These are phyloP conservation scores for Sindora glabra DNA, from an alignment of 306 rosid species.

Conservation along the genomic window DNA sequence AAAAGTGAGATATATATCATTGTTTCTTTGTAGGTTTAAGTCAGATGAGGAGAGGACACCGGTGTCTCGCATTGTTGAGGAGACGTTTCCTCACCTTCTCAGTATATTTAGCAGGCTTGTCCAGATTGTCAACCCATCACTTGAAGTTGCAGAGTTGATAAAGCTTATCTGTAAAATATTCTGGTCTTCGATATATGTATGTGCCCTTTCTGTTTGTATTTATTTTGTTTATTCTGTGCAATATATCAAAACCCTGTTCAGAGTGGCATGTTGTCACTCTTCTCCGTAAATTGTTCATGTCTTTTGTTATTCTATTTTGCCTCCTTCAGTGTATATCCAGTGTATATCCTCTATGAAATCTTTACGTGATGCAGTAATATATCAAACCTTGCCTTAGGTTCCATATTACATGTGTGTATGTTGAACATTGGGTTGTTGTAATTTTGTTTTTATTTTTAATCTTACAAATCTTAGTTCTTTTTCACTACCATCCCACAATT, in stretches of 20 bases:
- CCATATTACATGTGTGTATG: no score
- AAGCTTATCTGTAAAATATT: slow-evolving; percentile 97
- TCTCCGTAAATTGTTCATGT: no score
- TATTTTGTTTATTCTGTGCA: background rate
- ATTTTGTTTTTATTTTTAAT: no score
- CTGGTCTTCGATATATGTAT: slow-evolving; percentile 98
- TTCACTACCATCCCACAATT: no score
- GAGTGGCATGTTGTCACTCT: slow-evolving; percentile 9
- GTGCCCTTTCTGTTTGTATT: slow-evolving; percentile 10
- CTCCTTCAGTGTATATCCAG: background rate
- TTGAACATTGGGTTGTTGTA: no score
- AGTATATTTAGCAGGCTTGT: slow-evolving; percentile 71
- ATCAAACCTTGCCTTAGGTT: no score
- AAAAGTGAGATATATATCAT: background rate
- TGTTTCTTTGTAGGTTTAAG: slow-evolving; percentile 66
- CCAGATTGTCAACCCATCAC: slow-evolving; percentile 74
- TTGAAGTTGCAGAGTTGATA: slow-evolving; percentile 88
- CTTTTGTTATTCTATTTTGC: background rate
- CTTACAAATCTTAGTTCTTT: no score
- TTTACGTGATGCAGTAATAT: no score
- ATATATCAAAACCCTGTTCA: slow-evolving; percentile 7
- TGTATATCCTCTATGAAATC: background rate
- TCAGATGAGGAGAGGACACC: slow-evolving; percentile 94
- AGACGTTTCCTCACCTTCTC: slow-evolving; percentile 88
- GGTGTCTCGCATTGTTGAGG: slow-evolving; percentile 77